Conservation (phyloP, 257 asterid genomes). For the Gentiana macrophylla region DNA sequence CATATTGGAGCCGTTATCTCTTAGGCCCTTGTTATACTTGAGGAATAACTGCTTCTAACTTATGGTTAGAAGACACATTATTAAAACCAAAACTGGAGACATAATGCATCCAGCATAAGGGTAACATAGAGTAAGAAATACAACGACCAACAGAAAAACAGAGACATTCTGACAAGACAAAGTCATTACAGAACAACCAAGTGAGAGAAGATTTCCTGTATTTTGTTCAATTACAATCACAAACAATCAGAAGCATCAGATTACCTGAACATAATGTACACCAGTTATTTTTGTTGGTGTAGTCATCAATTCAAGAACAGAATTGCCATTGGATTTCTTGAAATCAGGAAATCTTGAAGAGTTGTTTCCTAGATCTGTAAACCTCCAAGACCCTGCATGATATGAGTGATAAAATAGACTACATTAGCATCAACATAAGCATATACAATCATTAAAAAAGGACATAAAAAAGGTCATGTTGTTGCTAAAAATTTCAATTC, state of each 20-base stretch:
- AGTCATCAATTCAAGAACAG: slow-evolving; percentile 73
- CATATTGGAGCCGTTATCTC: too few relatives aligned
- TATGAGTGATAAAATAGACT: too few relatives aligned
- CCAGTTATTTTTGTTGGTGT: slow-evolving; percentile 88
- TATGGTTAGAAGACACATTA: neutral
- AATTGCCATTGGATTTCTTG: slow-evolving; percentile 63
- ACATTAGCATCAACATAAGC: too few relatives aligned
- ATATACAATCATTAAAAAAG: too few relatives aligned
- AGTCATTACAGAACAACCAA: neutral
- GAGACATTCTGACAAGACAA: neutral
- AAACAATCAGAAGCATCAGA: slow-evolving; percentile 13
- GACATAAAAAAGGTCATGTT: too few relatives aligned
- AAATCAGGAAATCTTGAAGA: slow-evolving; percentile 81
- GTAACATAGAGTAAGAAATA: neutral
- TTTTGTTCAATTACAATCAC: neutral
- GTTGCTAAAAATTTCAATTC: too few relatives aligned
- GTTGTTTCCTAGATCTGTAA: slow-evolving; percentile 11
- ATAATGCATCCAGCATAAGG: neutral
- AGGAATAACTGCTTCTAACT: too few relatives aligned
- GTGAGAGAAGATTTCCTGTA: slow-evolving; percentile 1
- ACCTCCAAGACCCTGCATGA: too few relatives aligned
- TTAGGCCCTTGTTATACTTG: too few relatives aligned
- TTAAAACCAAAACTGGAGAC: neutral
- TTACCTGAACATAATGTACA: slow-evolving; percentile 97
- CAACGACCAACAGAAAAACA: neutral